Conservation (phyloP, 1,284 basidiomycete genomes). For the Apiotrichum laibachii region DNA sequence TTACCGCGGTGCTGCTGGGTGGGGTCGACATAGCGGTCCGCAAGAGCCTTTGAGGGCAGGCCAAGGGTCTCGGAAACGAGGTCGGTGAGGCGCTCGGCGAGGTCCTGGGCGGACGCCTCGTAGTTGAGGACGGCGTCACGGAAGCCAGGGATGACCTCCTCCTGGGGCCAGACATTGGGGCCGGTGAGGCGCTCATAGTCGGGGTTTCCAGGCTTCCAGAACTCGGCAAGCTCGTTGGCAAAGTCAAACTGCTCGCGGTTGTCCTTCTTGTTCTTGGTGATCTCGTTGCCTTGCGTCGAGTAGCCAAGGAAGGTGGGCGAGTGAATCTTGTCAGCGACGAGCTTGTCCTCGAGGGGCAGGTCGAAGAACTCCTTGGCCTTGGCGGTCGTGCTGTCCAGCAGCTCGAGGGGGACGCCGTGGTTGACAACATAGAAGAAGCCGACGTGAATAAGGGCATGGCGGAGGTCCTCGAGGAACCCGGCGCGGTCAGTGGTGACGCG, state of each 20-base stretch:
- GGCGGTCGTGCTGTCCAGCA: conserved; percentile 12
- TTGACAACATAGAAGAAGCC: conserved; percentile 24
- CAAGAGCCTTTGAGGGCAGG: conserved; percentile 10
- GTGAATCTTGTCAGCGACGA: conserved; percentile 28
- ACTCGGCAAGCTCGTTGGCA: conserved; percentile 19
- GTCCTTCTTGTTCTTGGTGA: conserved; percentile 25
- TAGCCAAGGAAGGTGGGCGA: conserved; percentile 24
- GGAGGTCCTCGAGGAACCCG: conserved; percentile 15
- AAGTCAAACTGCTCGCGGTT: conserved; percentile 26
- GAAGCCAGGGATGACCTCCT: conserved; percentile 13
- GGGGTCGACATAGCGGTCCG: conserved; percentile 11
- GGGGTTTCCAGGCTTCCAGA: conserved; percentile 16
- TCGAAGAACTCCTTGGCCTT: conserved; percentile 24
- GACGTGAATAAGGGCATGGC: conserved; percentile 18
- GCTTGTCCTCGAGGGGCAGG: conserved; percentile 40
- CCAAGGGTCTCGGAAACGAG: conserved; percentile 19
- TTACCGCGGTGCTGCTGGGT: conserved; percentile 24
- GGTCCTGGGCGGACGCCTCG: conserved; percentile 8
- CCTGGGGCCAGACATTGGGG: conserved; percentile 17
- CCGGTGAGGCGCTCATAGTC: conserved; percentile 20
- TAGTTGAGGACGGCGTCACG: conserved; percentile 8
- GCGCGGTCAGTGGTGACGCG: conserved; percentile 12
- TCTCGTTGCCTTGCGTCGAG: conserved; percentile 23
- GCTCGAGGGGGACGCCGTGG: conserved; percentile 13
- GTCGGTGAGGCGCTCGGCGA: conserved; percentile 14